A percentile compares a stretch with the other conserved stretches of the same genome.
Conservation (phyloP, 108 stramenopile genomes). For the Fragilariopsis cylindrus region DNA sequence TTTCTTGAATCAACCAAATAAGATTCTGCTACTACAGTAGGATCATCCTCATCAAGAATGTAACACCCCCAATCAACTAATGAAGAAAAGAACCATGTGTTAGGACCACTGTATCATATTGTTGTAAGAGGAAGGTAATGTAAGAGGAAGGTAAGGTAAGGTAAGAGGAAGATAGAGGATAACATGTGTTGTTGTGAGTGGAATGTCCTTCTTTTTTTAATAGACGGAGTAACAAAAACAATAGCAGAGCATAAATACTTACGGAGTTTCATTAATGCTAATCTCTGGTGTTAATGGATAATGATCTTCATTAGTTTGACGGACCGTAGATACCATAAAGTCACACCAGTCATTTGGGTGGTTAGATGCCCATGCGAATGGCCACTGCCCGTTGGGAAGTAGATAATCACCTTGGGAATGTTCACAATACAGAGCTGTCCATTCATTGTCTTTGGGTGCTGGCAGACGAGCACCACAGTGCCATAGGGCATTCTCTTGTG, state of each 20-base stretch:
- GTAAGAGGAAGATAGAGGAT: too few relatives aligned
- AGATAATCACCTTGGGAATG: conserved; percentile 1
- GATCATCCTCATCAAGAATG: neutral
- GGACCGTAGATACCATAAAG: conserved; percentile 1
- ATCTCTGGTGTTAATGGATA: neutral
- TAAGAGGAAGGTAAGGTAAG: too few relatives aligned
- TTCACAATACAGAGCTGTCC: conserved; percentile 8
- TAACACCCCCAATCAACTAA: conserved; percentile 8
- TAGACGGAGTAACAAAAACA: too few relatives aligned
- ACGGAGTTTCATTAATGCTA: neutral
- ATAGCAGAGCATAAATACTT: too few relatives aligned
- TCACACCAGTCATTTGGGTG: conserved; percentile 10
- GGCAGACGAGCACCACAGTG: conserved; percentile 1
- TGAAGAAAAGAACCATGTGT: neutral
- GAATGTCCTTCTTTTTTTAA: too few relatives aligned
- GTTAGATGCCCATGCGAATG: neutral
- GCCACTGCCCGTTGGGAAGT: neutral
- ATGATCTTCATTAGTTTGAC: neutral
- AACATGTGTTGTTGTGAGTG: too few relatives aligned
- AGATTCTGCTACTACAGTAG: neutral
- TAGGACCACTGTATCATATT: neutral
- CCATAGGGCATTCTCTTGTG: conserved; percentile 7
- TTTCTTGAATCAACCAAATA: neutral
- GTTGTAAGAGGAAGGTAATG: too few relatives aligned
- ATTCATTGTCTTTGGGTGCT: neutral